A percentile compares a stretch with the other conserved stretches of the same genome.
Conservation (phyloP, 2,329 filamentous ascomycete species). For the Tolypocladium album region DNA sequence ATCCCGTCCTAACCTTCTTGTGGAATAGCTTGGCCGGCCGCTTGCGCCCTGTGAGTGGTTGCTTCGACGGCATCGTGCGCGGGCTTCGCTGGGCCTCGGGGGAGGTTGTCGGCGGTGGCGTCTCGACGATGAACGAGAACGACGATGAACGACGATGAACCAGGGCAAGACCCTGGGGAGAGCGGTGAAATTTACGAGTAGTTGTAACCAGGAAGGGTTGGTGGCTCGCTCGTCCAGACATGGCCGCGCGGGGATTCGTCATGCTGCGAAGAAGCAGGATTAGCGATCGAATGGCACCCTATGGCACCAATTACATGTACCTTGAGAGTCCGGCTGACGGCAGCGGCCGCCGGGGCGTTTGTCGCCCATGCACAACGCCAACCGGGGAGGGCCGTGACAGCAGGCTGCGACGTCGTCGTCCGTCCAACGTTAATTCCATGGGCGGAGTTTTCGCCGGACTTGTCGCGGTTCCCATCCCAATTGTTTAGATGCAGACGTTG, state of each 20-base stretch:
- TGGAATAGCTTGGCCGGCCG: conserved; percentile 11
- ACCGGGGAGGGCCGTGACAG: neutral
- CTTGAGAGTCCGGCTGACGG: neutral
- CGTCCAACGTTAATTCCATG: neutral
- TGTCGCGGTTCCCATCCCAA: too few species aligned
- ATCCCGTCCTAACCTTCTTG: conserved; percentile 12
- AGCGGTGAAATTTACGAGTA: neutral
- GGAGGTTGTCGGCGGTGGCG: neutral
- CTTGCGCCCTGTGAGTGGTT: neutral
- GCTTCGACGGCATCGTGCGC: neutral
- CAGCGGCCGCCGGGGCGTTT: neutral
- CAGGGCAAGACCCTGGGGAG: neutral
- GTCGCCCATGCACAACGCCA: neutral
- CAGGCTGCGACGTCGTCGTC: neutral
- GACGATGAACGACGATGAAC: neutral
- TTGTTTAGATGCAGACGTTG: neutral
- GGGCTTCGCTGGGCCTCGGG: neutral
- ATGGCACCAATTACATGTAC: neutral
- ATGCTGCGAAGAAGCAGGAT: neutral
- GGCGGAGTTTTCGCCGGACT: neutral
- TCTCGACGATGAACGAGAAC: neutral
- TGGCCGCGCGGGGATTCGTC: neutral
- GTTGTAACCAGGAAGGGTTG: neutral
- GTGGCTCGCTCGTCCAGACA: neutral
- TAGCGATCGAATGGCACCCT: neutral